Evolutionary conservation across 169 alveolate genomes (phyloP).

Genomic region (Neospora caninum): DNA sequence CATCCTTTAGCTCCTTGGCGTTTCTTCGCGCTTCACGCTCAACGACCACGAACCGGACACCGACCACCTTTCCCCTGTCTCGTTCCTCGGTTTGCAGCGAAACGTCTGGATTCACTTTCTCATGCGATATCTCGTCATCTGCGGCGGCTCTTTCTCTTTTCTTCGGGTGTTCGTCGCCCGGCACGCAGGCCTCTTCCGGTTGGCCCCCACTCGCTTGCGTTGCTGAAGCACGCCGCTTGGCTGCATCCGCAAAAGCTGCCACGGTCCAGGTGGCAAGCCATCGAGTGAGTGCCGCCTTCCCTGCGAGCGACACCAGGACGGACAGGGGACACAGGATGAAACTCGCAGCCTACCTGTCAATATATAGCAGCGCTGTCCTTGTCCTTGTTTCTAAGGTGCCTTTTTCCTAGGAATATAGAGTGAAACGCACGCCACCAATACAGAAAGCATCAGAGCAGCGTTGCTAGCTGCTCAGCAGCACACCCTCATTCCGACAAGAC

Average conservation of each 20-base stretch:
- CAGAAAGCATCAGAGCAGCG: too few species aligned
- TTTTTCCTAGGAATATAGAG: too few species aligned
- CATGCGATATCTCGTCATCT: too few species aligned
- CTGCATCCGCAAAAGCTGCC: constrained; percentile 11
- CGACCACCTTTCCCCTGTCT: neutral
- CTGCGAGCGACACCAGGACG: constrained; percentile 4
- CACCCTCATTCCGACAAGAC: too few species aligned
- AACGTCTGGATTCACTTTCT: neutral
- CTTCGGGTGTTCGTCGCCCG: too few species aligned
- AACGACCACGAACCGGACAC: constrained; percentile 55
- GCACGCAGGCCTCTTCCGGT: neutral
- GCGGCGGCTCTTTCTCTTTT: too few species aligned
- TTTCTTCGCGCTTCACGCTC: constrained; percentile 67
- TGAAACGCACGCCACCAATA: too few species aligned
- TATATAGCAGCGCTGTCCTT: too few species aligned
- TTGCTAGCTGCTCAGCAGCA: too few species aligned
- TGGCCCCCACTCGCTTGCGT: neutral
- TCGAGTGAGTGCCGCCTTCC: constrained; percentile 67
- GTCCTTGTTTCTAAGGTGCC: too few species aligned
- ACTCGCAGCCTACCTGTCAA: too few species aligned
- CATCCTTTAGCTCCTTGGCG: constrained; percentile 61
- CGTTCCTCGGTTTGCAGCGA: neutral
- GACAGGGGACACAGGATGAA: neutral
- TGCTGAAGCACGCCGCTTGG: neutral
- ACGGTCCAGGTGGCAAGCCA: constrained; percentile 67